A percentile compares a stretch with the other conserved stretches of the same genome.
phyloP scores from a whole-genome alignment of 2,329 filamentous ascomycete species.

The Fusarium fujikuroi region DNA sequence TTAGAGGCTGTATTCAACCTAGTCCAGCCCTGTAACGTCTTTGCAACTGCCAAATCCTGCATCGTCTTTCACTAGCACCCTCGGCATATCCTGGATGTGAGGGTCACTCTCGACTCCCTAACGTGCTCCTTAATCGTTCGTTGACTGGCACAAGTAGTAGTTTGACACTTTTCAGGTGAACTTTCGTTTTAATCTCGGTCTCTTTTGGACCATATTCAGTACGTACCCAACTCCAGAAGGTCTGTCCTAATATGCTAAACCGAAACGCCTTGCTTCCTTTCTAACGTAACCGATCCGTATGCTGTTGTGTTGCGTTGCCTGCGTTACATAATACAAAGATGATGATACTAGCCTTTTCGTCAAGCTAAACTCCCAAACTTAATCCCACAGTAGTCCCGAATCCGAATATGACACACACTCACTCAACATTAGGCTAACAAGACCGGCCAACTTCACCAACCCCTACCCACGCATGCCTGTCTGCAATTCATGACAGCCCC shows the following conservation, averaged over 20 bases:
- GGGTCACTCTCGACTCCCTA: constrained; percentile 1
- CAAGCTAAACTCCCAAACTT: constrained; percentile 21
- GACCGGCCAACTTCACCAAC: constrained; percentile 7
- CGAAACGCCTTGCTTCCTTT: constrained; percentile 29
- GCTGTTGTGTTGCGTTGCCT: constrained; percentile 23
- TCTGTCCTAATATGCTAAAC: constrained; percentile 21
- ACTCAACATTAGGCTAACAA: constrained; percentile 7
- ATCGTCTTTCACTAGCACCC: not conserved
- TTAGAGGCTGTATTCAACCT: constrained; percentile 7
- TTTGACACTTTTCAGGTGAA: not conserved
- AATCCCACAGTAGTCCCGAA: constrained; percentile 23
- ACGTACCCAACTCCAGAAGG: constrained; percentile 2
- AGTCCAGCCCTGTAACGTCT: constrained; percentile 24
- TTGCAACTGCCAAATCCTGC: not conserved
- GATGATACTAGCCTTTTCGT: constrained; percentile 14
- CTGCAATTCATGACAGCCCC: constrained; percentile 21
- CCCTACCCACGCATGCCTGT: constrained; percentile 15
- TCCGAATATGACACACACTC: constrained; percentile 6
- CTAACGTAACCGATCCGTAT: constrained; percentile 32
- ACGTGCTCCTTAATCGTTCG: not conserved
- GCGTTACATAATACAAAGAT: constrained; percentile 31
- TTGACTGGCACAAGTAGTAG: not conserved
- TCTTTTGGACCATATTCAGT: constrained; percentile 1
- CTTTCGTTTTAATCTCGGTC: constrained; percentile 1
- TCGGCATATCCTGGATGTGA: constrained; percentile 15